These are phyloP conservation scores for Alternaria metachromatica DNA, from an alignment of 2,329 filamentous ascomycete species.

Conservation along the genomic window DNA sequence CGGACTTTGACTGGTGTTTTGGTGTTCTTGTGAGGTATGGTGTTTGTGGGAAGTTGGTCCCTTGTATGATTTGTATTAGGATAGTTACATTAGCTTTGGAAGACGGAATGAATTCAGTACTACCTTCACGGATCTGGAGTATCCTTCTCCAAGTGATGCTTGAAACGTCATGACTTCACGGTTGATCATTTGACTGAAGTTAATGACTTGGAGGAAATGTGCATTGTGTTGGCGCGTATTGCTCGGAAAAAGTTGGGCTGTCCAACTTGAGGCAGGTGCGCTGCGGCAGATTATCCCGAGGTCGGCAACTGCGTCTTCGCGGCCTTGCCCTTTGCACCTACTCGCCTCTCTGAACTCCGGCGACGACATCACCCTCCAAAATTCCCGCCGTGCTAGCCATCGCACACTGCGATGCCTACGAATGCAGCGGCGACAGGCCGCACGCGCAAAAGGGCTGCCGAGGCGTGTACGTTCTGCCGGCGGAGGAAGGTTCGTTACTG, in stretches of 20 bases:
- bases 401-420: not conserved
- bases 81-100: slow-evolving; percentile 15
- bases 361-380: not conserved
- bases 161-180: not conserved
- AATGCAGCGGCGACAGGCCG: slow-evolving; percentile 10
- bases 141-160: not conserved
- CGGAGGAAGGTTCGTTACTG: slow-evolving; percentile 44
- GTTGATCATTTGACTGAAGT: not conserved
- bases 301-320: not conserved
- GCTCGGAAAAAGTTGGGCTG: not conserved
- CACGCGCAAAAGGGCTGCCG: slow-evolving; percentile 30
- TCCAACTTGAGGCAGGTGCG: not conserved
- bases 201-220: not conserved
- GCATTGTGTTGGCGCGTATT: not conserved
- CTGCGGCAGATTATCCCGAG: not conserved
- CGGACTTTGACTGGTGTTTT: slow-evolving; percentile 18
- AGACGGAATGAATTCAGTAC: slow-evolving; percentile 3
- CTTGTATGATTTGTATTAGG: slow-evolving; percentile 15
- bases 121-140: not conserved
- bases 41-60: slow-evolving; percentile 3
- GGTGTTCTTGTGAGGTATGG: slow-evolving; percentile 21
- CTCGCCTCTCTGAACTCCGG: not conserved
- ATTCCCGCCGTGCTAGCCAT: not conserved
- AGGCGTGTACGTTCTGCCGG: slow-evolving; percentile 50
- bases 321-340: not conserved